Evolutionary conservation across 495 filamentous ascomycete species (phyloP).

Genomic region (Penicillium pancosmium): DNA sequence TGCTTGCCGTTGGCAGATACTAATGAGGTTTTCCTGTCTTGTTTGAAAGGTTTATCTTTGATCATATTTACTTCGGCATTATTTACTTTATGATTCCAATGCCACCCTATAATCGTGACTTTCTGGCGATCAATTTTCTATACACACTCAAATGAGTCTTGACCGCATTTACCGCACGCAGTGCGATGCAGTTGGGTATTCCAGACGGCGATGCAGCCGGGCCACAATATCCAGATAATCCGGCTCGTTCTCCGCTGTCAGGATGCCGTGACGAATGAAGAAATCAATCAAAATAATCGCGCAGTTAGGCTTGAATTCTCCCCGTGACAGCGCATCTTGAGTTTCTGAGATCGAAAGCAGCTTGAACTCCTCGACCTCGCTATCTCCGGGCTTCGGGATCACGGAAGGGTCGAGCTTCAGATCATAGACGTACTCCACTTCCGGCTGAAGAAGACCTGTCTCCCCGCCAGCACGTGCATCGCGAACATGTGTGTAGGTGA

Average conservation of each 20-base stretch:
- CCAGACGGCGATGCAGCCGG: slow-evolving; percentile 76
- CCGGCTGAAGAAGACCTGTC: slow-evolving; percentile 83
- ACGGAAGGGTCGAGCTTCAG: slow-evolving; percentile 72
- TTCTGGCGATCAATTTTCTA: neutral
- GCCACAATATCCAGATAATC: slow-evolving; percentile 77
- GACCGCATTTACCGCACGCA: slow-evolving; percentile 13
- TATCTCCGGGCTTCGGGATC: slow-evolving; percentile 73
- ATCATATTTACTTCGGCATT: too few species aligned
- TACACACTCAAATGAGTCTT: neutral
- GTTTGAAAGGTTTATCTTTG: too few species aligned
- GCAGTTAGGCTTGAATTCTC: slow-evolving; percentile 94
- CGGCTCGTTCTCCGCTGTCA: slow-evolving; percentile 80
- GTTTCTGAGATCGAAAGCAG: slow-evolving; percentile 76
- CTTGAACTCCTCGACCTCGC: slow-evolving; percentile 86
- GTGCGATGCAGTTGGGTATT: slow-evolving; percentile 69
- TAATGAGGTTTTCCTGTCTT: too few species aligned
- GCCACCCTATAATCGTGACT: neutral
- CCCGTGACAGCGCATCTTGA: slow-evolving; percentile 65
- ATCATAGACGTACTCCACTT: slow-evolving; percentile 91
- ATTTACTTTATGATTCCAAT: neutral
- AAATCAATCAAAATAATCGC: slow-evolving; percentile 83
- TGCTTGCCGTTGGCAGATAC: too few species aligned
- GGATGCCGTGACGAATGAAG: slow-evolving; percentile 81
- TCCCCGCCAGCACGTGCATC: slow-evolving; percentile 81
- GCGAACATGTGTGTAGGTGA: slow-evolving; percentile 86